These are phyloP conservation scores for Botrytis fragariae DNA, from an alignment of 2,329 filamentous ascomycete genomes.

Conservation along the genomic window DNA sequence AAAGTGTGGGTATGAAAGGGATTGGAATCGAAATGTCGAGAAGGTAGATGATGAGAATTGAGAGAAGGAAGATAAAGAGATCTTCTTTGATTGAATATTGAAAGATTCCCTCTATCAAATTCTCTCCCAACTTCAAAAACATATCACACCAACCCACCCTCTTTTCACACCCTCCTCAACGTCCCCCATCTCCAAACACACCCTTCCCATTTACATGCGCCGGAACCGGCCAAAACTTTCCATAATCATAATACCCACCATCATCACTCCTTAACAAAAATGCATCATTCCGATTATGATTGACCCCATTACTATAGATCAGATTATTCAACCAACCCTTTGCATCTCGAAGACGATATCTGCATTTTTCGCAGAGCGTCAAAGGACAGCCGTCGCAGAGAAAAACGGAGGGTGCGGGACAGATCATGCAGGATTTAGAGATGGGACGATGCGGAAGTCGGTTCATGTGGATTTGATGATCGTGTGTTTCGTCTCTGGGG, in stretches of 20 bases:
- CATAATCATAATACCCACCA: constrained; percentile 10
- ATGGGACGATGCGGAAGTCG: neutral
- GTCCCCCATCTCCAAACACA: neutral
- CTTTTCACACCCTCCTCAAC: neutral
- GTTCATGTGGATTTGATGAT: neutral
- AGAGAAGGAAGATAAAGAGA: too few species aligned
- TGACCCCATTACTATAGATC: neutral
- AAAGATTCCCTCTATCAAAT: neutral
- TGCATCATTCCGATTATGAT: constrained; percentile 7
- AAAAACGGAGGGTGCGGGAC: neutral
- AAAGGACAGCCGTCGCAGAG: constrained; percentile 13
- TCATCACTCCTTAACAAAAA: constrained; percentile 2
- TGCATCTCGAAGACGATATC: neutral
- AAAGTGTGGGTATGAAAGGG: neutral
- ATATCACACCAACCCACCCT: neutral
- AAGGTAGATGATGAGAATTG: too few species aligned
- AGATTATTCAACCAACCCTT: constrained; percentile 2
- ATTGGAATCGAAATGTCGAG: neutral
- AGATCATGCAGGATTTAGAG: constrained; percentile 7
- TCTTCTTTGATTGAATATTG: too few species aligned
- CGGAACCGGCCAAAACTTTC: neutral
- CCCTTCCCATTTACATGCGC: neutral
- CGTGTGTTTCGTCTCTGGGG: neutral
- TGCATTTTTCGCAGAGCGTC: constrained; percentile 2
- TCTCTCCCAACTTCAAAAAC: neutral